Base-by-base conservation (phyloP, 2,329 filamentous ascomycete species). In the Mariannaea elegans region DNA sequence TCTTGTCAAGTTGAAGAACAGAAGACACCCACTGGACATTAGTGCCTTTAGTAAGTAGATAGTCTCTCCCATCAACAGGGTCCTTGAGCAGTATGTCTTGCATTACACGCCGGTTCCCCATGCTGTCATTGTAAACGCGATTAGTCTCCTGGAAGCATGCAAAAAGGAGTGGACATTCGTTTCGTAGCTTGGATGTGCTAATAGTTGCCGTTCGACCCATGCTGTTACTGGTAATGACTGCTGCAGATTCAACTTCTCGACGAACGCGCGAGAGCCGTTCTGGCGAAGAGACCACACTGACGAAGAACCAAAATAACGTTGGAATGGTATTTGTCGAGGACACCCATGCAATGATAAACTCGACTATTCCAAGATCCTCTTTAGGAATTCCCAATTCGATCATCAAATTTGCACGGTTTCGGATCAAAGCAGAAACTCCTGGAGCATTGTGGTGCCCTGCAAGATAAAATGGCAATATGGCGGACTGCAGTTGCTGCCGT, bases 281-380 rank as follows among this genome's bases (percentile, higher is more conserved):
- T 4, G 51, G 55, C 5, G 31, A 29, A 3, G 59, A 52, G 29
- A 62, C 49, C 12, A 56, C 24, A 9, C 62, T 44, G 10, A 42
- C 48, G 31, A 62, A 54, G 13, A 56, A 12, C 62, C 59, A 64
- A 32, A 59, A 62, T 4, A 58, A 7, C 2, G 56, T 53, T 2
- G 62, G 44, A 24, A 64, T 53, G 5, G 42, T 59, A 42, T 56
- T 62, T 4, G 62, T 56, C 3, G 44, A 39, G 38, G 51, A 34
- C 4, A 51, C 62, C 47, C 48, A 54, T 10, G 50, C 24, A 3
- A 64, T 18, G 0, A 47, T 38, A 19, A 64, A 36, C 19, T 64
- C 62, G 12, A 49, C 32, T 2, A 31, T 18, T 14, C 36, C 44
- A 14, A 63, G 19, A 2, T 54, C 49, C 5, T 47, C 27, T 12